Evolutionary conservation across 768 basidiomycete species (phyloP).

Genomic region (Boletus patriciae): DNA sequence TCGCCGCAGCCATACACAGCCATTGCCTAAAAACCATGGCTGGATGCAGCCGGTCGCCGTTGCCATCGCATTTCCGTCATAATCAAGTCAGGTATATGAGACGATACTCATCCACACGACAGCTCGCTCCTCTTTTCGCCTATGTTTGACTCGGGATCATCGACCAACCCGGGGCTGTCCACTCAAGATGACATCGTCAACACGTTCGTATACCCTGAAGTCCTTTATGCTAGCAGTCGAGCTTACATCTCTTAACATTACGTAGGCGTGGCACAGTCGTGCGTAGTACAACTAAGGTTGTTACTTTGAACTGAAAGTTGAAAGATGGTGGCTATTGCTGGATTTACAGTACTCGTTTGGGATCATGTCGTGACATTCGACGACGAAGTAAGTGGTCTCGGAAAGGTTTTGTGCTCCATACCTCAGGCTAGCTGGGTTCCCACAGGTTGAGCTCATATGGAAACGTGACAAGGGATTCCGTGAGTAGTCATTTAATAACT

Average conservation of each 20-base stretch:
- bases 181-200: background rate
- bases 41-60: too few relatives aligned
- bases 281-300: background rate
- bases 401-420: background rate
- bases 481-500: slow-evolving; percentile 23
- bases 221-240: background rate
- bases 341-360: slow-evolving; percentile 53
- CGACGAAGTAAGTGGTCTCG: slow-evolving; percentile 34
- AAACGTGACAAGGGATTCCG: slow-evolving; percentile 35
- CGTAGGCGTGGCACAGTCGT: slow-evolving; percentile 12
- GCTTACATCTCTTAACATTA: background rate
- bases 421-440: background rate
- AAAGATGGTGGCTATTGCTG: slow-evolving; percentile 53
- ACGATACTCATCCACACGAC: background rate
- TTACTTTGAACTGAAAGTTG: background rate
- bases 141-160: slow-evolving; percentile 1
- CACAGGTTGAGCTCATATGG: slow-evolving; percentile 40
- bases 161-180: background rate
- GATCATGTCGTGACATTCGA: slow-evolving; percentile 42
- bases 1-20: background rate
- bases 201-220: background rate
- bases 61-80: background rate
- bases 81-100: background rate
- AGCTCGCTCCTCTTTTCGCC: background rate
- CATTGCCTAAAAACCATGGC: background rate